Evolutionary conservation across 1,284 basidiomycete species (phyloP).

Genomic region (Exsudoporus floridanus): DNA sequence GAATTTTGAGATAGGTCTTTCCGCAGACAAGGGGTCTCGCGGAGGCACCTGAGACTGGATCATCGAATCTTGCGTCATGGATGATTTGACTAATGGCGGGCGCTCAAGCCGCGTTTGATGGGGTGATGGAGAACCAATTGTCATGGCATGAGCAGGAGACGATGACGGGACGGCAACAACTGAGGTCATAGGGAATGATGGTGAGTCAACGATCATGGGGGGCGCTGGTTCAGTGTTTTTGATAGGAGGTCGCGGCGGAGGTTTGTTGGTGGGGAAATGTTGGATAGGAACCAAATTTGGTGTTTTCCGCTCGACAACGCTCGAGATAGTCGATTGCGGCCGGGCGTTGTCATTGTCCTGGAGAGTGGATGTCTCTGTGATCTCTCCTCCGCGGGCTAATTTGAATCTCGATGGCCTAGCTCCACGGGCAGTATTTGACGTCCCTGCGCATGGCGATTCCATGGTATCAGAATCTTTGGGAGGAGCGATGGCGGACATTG

Average conservation of each 20-base stretch:
- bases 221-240: conserved; percentile 1
- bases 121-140: conserved; percentile 42
- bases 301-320: conserved; percentile 29
- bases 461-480: not conserved
- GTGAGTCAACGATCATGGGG: conserved; percentile 20
- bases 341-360: conserved; percentile 25
- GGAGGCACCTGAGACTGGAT: not conserved
- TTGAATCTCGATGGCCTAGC: conserved; percentile 41
- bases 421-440: not conserved
- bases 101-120: conserved; percentile 29
- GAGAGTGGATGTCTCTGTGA: not conserved
- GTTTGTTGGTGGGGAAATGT: conserved; percentile 18
- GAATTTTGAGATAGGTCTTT: conserved; percentile 45
- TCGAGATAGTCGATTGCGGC: conserved; percentile 32
- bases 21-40: conserved; percentile 24
- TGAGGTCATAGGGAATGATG: conserved; percentile 24
- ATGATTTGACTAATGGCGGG: conserved; percentile 44
- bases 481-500: not conserved
- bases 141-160: conserved; percentile 21
- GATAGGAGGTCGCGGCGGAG: conserved; percentile 1
- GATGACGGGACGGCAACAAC: not conserved
- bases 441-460: not conserved
- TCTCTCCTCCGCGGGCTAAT: conserved; percentile 19
- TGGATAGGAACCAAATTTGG: conserved; percentile 7
- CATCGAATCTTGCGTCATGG: conserved; percentile 38